Evolutionary conservation across 805 yeast genomes (phyloP), one percentile per base, ranked within the genome.

Genomic region (Tetrapisispora pingtungensis): DNA sequence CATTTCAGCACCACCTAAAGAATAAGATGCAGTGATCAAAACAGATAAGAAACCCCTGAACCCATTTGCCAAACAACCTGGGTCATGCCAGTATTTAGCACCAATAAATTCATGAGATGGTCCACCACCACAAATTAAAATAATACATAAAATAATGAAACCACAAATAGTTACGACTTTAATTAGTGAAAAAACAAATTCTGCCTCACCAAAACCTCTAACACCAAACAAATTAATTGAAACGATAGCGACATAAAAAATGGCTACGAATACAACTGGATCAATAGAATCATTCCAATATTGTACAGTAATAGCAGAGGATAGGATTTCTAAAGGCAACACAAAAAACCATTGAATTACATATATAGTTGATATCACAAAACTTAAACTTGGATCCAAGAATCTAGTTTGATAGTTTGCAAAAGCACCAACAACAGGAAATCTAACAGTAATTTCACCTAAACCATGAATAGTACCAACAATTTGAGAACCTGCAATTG

Each of bases 1-100:
- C 50, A 83, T 67, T 63, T 82, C 90, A 14, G 84, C 75, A 46
- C 90, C 89, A 36, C 81, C 77, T 57, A 78, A 81, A 15, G 85
- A 72, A 58, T 81, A 83, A 0, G 87, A 85, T 18, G 89, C 87
- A 31, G 81, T 75, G 36, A 81, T 80, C 46, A 82, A 73, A 15
- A 78, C 84, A 1, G 81, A 68, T 52, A 78, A 74, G 40, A 80
- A 78, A 47, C 86, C 86, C 59, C 79, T 80, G 59, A 80, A 65
- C 7, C 78, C 77, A 50, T 68, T 58, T 27, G 74, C 70, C 51
- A 76, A 73, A 75, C 71, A 48, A 52, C 80, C 80, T 3, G 80
- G 80, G 33, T 72, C 42, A 45, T 67, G 65, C 75, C 76, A 75
- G 56, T 71, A 72, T 49, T 58, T 58, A 15, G 68, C 70, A 33